phyloP scores from a whole-genome alignment of 2,329 filamentous ascomycete genomes.

The Myriosclerotinia curreyana region DNA sequence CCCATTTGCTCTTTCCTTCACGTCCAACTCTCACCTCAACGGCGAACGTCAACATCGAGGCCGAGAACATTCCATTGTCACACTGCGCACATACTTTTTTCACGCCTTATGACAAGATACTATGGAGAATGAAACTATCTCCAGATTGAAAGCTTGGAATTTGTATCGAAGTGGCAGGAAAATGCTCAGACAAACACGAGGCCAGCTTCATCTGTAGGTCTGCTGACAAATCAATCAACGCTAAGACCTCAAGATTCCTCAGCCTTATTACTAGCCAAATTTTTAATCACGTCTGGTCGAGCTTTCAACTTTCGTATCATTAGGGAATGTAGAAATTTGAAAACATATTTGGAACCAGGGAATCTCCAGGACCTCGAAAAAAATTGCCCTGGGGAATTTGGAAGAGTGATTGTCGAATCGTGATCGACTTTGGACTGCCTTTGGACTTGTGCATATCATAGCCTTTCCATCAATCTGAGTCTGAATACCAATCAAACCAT shows the following conservation, averaged over 20 bases:
- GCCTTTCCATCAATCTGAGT: conserved; percentile 2
- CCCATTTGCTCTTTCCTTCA: not conserved
- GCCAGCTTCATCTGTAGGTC: not conserved
- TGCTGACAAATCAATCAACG: conserved; percentile 1
- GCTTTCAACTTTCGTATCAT: not conserved
- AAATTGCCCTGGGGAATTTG: not conserved
- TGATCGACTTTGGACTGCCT: no score
- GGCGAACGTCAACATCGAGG: not conserved
- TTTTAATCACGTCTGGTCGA: not conserved
- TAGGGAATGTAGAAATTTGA: not conserved
- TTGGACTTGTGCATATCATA: not conserved
- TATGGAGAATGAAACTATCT: not conserved
- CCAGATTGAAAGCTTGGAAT: not conserved
- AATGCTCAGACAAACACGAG: not conserved
- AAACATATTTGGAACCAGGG: not conserved
- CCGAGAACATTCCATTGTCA: not conserved
- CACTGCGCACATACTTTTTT: not conserved
- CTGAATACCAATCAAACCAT: not conserved
- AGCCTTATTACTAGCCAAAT: conserved; percentile 1
- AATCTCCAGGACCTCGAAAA: not conserved
- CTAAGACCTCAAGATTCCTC: not conserved
- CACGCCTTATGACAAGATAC: not conserved
- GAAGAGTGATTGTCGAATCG: not conserved
- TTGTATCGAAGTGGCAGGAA: not conserved
- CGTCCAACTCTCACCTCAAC: not conserved